Base-by-base conservation (phyloP, 805 yeast species). In the Candida insectorum region DNA sequence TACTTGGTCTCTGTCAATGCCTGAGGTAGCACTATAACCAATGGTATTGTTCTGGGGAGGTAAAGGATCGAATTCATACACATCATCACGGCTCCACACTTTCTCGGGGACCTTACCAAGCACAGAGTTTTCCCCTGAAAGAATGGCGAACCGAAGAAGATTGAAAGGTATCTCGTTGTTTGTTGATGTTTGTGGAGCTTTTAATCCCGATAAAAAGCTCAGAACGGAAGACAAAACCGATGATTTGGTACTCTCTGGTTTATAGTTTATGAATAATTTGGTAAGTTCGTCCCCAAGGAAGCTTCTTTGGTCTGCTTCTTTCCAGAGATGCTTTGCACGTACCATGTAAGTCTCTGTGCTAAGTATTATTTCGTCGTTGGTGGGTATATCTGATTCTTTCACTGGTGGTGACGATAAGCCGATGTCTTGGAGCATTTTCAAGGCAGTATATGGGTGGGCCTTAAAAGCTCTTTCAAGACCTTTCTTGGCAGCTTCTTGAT, bases 111-210 rank as follows among this genome's bases (percentile, higher is more conserved):
- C 65, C 43, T 75, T 73, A 1, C 85, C 85, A 83, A 84, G 77
- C 1, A 81, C 70, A 26, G 76, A 71, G 16, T 76, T 77, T 52
- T 83, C 93, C 12, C 83, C 85, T 0, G 88, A 79, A 26, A 84
- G 56, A 20, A 84, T 69, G 2, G 79, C 81, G 55, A 82, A 81
- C 36, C 95, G 66, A 9, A 83, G 45, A 38, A 85, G 62, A 47
- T 81, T 83, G 4, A 58, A 49, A 1, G 91, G 88, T 0, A 81
- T 62, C n/a, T 58, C 58, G 6, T 35, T 34, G 4, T 30, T 24
- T 6, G 37, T 35, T 11, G 24, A 21, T 6, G 22, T 21, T 7
- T 23, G 26, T n/a, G n/a, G n/a, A n/a, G 29, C 17, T 16, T 33
- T 27, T 31, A 9, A 20, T 4, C 39, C 30, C 6, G 37, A 33